Conservation (phyloP, 345 rosid species). For the Arabidopsis thaliana region TAIR10.1 NC_003074.8:5726001-5726500, state of each 20-base stretch:
- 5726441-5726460: constrained; percentile 23
- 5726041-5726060: constrained; percentile 79
- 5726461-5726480: constrained; percentile 2
- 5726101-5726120: constrained; percentile 14
- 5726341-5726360: constrained; percentile 88
- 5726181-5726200: neutral
- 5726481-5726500: constrained; percentile 76
- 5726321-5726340: constrained; percentile 83
- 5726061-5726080: constrained; percentile 48
- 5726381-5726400: constrained; percentile 58
- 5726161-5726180: neutral
- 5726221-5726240: constrained; percentile 7
- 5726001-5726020: constrained; percentile 81
- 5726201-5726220: neutral
- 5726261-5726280: constrained; percentile 66
- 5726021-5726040: constrained; percentile 68
- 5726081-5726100: constrained; percentile 16
- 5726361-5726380: constrained; percentile 83
- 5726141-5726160: neutral
- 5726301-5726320: constrained; percentile 89
- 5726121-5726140: constrained; percentile 16
- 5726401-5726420: constrained; percentile 18
- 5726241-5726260: constrained; percentile 17
- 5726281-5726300: constrained; percentile 64
- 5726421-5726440: constrained; percentile 24